phyloP scores from a whole-genome alignment of 345 rosid species.

The Eutrema heterophyllum region DNA sequence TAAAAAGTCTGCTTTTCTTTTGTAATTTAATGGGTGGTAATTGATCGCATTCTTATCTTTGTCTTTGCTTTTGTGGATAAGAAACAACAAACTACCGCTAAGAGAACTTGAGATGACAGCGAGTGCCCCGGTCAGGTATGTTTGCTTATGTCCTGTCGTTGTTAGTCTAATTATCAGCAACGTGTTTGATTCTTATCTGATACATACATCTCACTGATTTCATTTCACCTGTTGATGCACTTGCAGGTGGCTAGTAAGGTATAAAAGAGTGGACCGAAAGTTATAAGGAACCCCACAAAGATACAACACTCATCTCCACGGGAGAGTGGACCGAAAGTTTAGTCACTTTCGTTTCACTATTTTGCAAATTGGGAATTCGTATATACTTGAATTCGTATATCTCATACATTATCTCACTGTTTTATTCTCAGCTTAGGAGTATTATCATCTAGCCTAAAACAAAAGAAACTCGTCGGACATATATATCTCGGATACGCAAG shows the following conservation, averaged over 20 bases:
- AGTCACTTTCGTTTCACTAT: constrained; percentile 24
- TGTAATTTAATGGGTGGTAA: background rate
- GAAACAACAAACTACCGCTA: constrained; percentile 11
- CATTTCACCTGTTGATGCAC: constrained; percentile 27
- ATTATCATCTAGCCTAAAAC: constrained; percentile 22
- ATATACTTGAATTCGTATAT: constrained; percentile 18
- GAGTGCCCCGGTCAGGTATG: constrained; percentile 23
- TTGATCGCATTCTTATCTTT: background rate
- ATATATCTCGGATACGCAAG: constrained; percentile 27
- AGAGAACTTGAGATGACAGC: constrained; percentile 9
- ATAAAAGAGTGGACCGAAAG: constrained; percentile 1
- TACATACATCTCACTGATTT: constrained; percentile 13
- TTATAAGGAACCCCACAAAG: constrained; percentile 34
- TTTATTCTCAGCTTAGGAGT: constrained; percentile 28
- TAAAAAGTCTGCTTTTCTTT: background rate
- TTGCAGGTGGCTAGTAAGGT: constrained; percentile 23
- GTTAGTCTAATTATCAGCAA: constrained; percentile 19
- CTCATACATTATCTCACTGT: constrained; percentile 24
- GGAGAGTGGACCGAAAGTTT: constrained; percentile 33
- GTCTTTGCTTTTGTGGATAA: background rate
- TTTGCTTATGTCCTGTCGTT: constrained; percentile 25
- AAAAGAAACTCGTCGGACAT: constrained; percentile 33
- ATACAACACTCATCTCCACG: constrained; percentile 28
- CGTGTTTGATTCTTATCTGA: constrained; percentile 17
- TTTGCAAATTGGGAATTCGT: constrained; percentile 29